Conservation (phyloP, 768 basidiomycete genomes). For the Boletales sp. region DNA sequence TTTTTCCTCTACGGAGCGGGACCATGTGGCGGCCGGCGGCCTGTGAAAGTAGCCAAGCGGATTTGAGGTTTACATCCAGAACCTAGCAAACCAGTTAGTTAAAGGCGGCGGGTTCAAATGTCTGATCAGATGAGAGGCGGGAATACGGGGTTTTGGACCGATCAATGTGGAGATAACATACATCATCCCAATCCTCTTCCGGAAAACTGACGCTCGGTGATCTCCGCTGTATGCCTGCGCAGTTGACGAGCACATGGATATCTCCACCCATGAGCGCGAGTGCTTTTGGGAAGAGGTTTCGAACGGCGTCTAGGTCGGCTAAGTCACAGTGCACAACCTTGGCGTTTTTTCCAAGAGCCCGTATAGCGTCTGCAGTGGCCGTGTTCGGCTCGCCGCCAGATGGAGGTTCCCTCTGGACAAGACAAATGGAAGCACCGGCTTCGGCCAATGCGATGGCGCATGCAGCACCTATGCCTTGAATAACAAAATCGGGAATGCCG, state of each 20-base stretch:
- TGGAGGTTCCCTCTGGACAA: constrained; percentile 44
- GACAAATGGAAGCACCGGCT: constrained; percentile 49
- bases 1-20: constrained; percentile 62
- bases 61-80: constrained; percentile 83
- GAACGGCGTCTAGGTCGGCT: constrained; percentile 46
- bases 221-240: constrained; percentile 59
- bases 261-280: constrained; percentile 47
- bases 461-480: constrained; percentile 51
- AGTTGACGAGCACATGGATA: constrained; percentile 67
- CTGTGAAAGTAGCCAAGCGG: constrained; percentile 79
- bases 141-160: constrained; percentile 7
- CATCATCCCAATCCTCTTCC: constrained; percentile 71
- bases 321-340: constrained; percentile 58
- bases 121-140: constrained; percentile 5
- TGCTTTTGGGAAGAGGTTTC: constrained; percentile 45
- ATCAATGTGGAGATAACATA: constrained; percentile 37
- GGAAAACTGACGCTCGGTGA: constrained; percentile 62
- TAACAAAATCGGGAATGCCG: constrained; percentile 2
- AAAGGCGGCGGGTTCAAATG: constrained; percentile 9
- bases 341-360: constrained; percentile 31
- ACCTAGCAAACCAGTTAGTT: constrained; percentile 45
- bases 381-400: constrained; percentile 32
- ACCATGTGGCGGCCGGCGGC: constrained; percentile 92
- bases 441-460: constrained; percentile 54
- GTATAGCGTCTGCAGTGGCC: constrained; percentile 36